Conservation (phyloP, 2,329 filamentous ascomycete genomes). For the Colletotrichum sp. region DNA sequence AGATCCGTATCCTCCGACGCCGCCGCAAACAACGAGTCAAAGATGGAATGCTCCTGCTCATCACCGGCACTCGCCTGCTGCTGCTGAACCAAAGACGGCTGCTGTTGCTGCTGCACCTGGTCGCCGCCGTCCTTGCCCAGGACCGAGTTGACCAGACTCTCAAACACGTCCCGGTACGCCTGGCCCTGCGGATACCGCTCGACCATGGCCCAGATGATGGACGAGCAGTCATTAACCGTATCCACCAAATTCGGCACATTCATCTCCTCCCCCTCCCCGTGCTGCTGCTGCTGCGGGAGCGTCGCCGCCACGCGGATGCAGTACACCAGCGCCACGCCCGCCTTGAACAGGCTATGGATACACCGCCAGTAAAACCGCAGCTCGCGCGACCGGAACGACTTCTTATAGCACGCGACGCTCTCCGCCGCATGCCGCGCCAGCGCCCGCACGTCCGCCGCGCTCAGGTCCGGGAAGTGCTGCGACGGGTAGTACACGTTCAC, state of each 20-base stretch:
- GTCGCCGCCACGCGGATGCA: slow-evolving; percentile 15
- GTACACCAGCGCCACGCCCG: slow-evolving; percentile 25
- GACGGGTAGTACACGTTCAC: slow-evolving; percentile 28
- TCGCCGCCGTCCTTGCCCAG: not conserved
- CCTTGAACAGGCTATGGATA: slow-evolving; percentile 27
- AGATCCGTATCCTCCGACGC: not conserved
- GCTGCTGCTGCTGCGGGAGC: not conserved
- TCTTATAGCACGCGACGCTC: slow-evolving; percentile 24
- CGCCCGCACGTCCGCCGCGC: slow-evolving; percentile 13
- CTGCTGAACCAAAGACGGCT: not conserved
- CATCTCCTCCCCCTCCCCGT: not conserved
- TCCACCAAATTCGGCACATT: not conserved
- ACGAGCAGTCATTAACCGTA: slow-evolving; percentile 24
- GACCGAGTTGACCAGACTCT: slow-evolving; percentile 18
- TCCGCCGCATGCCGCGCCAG: slow-evolving; percentile 22
- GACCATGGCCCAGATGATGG: slow-evolving; percentile 32
- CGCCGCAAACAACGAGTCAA: not conserved
- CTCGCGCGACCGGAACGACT: slow-evolving; percentile 24
- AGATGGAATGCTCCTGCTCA: not conserved
- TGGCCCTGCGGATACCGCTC: slow-evolving; percentile 28
- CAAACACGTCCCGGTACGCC: slow-evolving; percentile 30
- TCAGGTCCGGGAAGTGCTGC: slow-evolving; percentile 9
- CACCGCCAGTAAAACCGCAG: slow-evolving; percentile 33
- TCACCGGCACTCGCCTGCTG: not conserved
- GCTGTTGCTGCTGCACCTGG: not conserved